Percentiles rank a stretch among this genome's conserved stretches.
These are phyloP conservation scores for Trichoderma hamatum DNA, from an alignment of 2,329 filamentous ascomycete genomes.

Conservation along the genomic window DNA sequence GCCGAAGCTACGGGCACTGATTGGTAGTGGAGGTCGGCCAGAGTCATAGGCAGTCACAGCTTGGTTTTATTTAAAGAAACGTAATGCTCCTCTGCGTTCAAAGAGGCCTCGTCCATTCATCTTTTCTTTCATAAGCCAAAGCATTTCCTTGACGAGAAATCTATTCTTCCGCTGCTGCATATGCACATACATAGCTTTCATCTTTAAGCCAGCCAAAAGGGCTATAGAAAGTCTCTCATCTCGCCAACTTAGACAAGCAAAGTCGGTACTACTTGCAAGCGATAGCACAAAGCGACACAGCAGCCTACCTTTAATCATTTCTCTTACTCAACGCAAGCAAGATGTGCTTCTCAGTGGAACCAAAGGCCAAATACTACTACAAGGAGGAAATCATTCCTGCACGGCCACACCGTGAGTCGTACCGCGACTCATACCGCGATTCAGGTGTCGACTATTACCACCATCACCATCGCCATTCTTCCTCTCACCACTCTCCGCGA, in stretches of 20 bases:
- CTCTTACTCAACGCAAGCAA: constrained; percentile 31
- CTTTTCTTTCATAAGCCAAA: not conserved
- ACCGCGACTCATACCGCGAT: not conserved
- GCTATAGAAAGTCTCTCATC: not conserved
- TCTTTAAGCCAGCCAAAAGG: not conserved
- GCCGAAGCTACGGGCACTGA: not conserved
- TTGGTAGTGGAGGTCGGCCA: not conserved
- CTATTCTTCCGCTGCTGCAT: not conserved
- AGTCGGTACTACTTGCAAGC: not conserved
- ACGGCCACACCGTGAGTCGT: constrained; percentile 38
- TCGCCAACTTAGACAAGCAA: not conserved
- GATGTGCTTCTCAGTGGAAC: constrained; percentile 54
- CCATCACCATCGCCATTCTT: constrained; percentile 35
- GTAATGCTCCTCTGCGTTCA: not conserved
- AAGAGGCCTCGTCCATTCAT: not conserved
- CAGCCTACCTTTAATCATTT: not conserved
- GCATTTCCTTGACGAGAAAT: not conserved
- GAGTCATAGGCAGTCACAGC: not conserved
- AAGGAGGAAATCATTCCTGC: constrained; percentile 57
- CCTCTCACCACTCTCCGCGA: constrained; percentile 44
- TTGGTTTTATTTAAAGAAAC: constrained; percentile 16
- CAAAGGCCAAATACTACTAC: constrained; percentile 57
- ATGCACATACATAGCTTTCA: too few relatives aligned
- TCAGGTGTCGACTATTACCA: constrained; percentile 38
- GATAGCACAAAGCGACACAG: not conserved